Base-by-base conservation (phyloP, 345 rosid genomes). In the Litchi chinensis region DNA sequence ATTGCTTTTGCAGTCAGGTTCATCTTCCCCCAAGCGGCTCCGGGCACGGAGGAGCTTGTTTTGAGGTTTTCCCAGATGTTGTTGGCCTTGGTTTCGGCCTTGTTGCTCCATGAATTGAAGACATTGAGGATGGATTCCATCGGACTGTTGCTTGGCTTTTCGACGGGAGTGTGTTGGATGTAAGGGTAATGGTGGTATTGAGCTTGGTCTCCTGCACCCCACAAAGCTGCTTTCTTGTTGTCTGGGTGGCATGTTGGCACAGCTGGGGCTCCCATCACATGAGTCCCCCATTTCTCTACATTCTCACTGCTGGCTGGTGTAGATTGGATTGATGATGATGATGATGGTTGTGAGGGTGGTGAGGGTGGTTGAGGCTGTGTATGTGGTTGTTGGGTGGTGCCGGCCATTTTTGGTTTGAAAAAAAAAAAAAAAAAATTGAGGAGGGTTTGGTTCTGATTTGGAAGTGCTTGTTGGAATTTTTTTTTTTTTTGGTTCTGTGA, bases 1-100 rank as follows among this genome's bases (percentile, higher is more conserved):
- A 90, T 59, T 39, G 91, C 89, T 80, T 90, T 88, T 8, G 91
- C 91, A 5, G 83, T 79, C 65, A 88, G 71, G 81, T 85, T 88
- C 87, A 90, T 85, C 84, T 90, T 90, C 43, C 86, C 88, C 91
- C 89, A 88, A 1, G 93, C 93, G 12, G 89, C 89, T 71, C 73
- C 91, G 4, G 90, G 69, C 6, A 86, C 87, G 1, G 93, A 86
- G 28, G 86, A 70, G 13, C 84, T 87, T 0, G 91, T 90, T 75
- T 64, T 87, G 6, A 87, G 77, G 77, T 87, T 88, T 56, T 85
- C 86, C 93, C 93, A 90, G 79, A 90, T 77, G 57, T 88, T 87
- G 64, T 84, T 79, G 76, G 90, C 90, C 82, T 81, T 74, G 74
- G 79, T 79, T 73, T 90, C 91, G 21, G 93, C 89, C 78, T 88